A percentile compares a stretch with the other conserved stretches of the same genome.
Conservation (phyloP, 2,329 filamentous ascomycete genomes). For the Coniochaeta prunicola region DNA sequence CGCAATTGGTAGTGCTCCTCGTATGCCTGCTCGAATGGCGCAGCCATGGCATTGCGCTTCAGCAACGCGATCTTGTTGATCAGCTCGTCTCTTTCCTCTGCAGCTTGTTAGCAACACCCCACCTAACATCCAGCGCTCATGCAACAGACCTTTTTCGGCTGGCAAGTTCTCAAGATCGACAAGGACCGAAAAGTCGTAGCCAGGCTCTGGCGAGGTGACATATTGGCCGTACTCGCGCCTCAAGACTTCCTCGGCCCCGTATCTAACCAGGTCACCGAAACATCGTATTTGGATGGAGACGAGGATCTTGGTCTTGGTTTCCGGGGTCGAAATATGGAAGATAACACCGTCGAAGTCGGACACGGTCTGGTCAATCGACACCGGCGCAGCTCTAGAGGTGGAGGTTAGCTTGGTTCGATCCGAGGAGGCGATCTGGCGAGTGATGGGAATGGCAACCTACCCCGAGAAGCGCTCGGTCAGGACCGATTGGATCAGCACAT, state of each 20-base stretch:
- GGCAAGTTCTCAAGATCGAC: conserved; percentile 87
- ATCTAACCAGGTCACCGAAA: conserved; percentile 84
- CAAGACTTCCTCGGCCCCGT: conserved; percentile 86
- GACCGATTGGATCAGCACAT: conserved; percentile 93
- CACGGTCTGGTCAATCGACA: conserved; percentile 93
- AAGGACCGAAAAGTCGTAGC: conserved; percentile 92
- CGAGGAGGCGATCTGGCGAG: conserved; percentile 10
- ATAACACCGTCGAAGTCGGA: conserved; percentile 99
- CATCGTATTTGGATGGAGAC: conserved; percentile 94
- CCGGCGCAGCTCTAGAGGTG: conserved; percentile 62
- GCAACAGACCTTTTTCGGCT: conserved; percentile 60
- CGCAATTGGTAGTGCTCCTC: conserved; percentile 81
- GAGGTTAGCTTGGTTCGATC: conserved; percentile 23
- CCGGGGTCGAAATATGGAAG: conserved; percentile 96
- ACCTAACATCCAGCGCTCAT: neutral
- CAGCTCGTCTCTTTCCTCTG: conserved; percentile 79
- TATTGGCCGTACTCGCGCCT: conserved; percentile 92
- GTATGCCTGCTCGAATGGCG: conserved; percentile 95
- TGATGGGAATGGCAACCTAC: conserved; percentile 37
- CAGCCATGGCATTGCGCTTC: conserved; percentile 98
- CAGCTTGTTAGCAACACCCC: neutral
- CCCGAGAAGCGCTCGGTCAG: conserved; percentile 91
- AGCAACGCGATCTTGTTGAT: conserved; percentile 81
- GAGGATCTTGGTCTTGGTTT: conserved; percentile 87
- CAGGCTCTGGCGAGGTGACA: conserved; percentile 77